phyloP scores from a whole-genome alignment of 2,329 filamentous ascomycete genomes.

The Aplosporella prunicola region DNA sequence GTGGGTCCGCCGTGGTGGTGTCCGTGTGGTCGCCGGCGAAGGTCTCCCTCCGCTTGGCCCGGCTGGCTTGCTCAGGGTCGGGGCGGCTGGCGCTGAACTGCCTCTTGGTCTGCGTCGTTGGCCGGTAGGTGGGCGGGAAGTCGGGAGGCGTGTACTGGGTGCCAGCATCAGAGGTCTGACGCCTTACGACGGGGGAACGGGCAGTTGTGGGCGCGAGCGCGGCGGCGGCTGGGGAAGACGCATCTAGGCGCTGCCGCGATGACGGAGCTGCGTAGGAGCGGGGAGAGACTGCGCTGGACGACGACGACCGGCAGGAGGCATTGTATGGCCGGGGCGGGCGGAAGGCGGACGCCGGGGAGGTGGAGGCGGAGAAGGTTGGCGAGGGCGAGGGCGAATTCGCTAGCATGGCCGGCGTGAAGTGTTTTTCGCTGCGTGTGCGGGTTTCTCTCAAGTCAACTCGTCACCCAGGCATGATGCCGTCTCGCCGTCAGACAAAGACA shows the following conservation, averaged over 20 bases:
- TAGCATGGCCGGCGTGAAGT: slow-evolving; percentile 9
- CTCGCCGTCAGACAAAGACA: too few relatives aligned
- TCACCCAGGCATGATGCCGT: too few relatives aligned
- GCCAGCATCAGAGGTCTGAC: slow-evolving; percentile 38
- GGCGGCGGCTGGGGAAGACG: slow-evolving; percentile 15
- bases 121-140: slow-evolving; percentile 31
- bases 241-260: slow-evolving; percentile 21
- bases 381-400: slow-evolving; percentile 22
- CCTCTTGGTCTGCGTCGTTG: slow-evolving; percentile 7
- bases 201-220: slow-evolving; percentile 13
- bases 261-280: slow-evolving; percentile 21
- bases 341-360: slow-evolving; percentile 27
- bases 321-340: slow-evolving; percentile 24
- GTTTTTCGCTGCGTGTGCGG: slow-evolving; percentile 6
- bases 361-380: slow-evolving; percentile 28
- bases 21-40: slow-evolving; percentile 16
- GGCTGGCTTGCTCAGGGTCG: slow-evolving; percentile 8
- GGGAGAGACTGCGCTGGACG: slow-evolving; percentile 22
- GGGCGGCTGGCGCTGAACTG: slow-evolving; percentile 5
- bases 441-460: too few relatives aligned
- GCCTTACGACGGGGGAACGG: slow-evolving; percentile 15
- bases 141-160: slow-evolving; percentile 48
- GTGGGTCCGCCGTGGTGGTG: slow-evolving; percentile 14
- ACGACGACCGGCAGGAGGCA: slow-evolving; percentile 24
- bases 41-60: slow-evolving; percentile 23